phyloP scores from a whole-genome alignment of 2,329 filamentous ascomycete genomes.

The Dryadomyces quercivorus region DNA sequence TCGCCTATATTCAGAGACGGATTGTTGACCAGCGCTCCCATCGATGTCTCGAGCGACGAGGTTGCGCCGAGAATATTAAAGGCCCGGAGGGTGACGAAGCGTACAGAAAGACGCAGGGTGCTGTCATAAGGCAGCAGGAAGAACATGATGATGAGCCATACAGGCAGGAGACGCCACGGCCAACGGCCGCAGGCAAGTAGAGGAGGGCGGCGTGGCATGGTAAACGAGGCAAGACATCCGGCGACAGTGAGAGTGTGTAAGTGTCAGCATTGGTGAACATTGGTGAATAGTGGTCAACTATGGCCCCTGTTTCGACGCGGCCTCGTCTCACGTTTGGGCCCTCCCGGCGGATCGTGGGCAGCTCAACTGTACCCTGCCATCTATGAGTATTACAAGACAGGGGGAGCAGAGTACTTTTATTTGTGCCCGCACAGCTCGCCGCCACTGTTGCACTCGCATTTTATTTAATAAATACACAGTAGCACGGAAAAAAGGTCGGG shows the following conservation, averaged over 20 bases:
- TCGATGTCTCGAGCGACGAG: conserved; percentile 4
- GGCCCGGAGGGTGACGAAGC: conserved; percentile 14
- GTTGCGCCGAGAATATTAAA: conserved; percentile 25
- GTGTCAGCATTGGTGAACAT: too few relatives aligned
- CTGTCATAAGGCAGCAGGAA: conserved; percentile 19
- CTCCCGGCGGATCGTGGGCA: neutral
- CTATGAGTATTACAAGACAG: too few relatives aligned
- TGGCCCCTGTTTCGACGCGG: neutral
- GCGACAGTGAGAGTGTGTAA: neutral
- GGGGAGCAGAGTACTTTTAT: too few relatives aligned
- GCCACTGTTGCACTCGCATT: too few relatives aligned
- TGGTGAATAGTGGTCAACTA: neutral
- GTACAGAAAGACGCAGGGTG: conserved; percentile 14
- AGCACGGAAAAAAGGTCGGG: neutral
- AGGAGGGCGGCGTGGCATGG: neutral
- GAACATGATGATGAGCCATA: conserved; percentile 7
- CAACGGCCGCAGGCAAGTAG: neutral
- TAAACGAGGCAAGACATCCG: neutral
- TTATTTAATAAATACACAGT: neutral
- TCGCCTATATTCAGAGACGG: conserved; percentile 1
- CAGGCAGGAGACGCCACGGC: neutral
- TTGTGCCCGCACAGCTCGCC: too few relatives aligned
- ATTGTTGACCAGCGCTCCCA: conserved; percentile 14
- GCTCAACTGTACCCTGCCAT: too few relatives aligned
- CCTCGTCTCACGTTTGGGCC: neutral